Conservation (phyloP, 176 grass and related monocot species). For the Oryza brachyantha region DNA sequence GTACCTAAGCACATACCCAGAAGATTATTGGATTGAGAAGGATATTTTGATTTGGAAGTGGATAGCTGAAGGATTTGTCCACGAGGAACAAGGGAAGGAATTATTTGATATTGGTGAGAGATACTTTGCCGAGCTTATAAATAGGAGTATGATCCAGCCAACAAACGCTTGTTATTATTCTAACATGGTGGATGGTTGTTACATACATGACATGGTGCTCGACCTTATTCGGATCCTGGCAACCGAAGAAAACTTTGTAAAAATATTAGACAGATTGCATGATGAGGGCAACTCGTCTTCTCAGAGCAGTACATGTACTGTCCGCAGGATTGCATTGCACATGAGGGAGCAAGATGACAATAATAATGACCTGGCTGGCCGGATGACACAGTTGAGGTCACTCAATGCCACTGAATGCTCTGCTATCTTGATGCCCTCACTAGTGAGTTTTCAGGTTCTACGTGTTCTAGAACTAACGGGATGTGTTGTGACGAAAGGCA, state of each 20-base stretch:
- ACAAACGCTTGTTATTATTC: background rate
- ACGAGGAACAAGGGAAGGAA: background rate
- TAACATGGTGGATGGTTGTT: background rate
- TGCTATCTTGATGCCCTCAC: background rate
- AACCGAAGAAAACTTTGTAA: slow-evolving; percentile 25
- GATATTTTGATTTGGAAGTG: background rate
- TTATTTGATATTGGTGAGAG: background rate
- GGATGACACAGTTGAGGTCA: background rate
- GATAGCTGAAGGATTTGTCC: slow-evolving; percentile 9
- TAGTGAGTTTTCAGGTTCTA: background rate
- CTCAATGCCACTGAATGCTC: background rate
- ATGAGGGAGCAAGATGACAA: background rate
- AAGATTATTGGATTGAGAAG: background rate
- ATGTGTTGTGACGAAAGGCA: background rate
- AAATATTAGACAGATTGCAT: background rate
- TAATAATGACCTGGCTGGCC: background rate
- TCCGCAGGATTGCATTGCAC: background rate
- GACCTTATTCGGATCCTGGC: background rate
- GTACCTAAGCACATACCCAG: background rate
- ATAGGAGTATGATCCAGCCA: slow-evolving; percentile 7
- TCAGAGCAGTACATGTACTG: background rate
- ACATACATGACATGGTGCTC: background rate
- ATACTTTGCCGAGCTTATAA: slow-evolving; percentile 9
- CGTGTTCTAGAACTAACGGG: background rate
- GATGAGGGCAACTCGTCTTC: background rate